Conservation (phyloP, 305 asterid genomes). For the Fraxinus sp. region DNA sequence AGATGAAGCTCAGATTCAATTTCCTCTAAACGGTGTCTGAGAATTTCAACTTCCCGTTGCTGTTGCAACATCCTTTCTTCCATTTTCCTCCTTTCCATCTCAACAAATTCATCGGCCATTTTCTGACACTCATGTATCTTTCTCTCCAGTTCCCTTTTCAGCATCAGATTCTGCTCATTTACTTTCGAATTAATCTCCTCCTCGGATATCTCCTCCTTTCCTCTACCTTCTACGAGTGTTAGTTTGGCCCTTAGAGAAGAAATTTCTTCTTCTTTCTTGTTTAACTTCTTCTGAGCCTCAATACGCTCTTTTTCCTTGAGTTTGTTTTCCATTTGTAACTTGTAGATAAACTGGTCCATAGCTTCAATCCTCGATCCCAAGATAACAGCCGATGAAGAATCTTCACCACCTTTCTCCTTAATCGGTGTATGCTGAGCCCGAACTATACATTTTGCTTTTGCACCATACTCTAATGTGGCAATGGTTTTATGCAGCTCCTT, state of each 20-base stretch:
- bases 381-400: conserved; percentile 64
- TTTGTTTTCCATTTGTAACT: conserved; percentile 75
- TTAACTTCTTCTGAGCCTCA: conserved; percentile 62
- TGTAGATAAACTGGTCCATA: conserved; percentile 77
- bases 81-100: conserved; percentile 80
- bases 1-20: conserved; percentile 56
- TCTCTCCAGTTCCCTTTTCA: conserved; percentile 57
- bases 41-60: conserved; percentile 70
- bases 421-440: conserved; percentile 76
- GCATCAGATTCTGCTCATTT: conserved; percentile 39
- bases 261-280: conserved; percentile 66
- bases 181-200: conserved; percentile 63
- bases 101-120: conserved; percentile 58
- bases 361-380: conserved; percentile 78
- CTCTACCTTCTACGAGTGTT: conserved; percentile 41
- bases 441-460: conserved; percentile 90
- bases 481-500: conserved; percentile 89
- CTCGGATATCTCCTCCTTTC: conserved; percentile 33
- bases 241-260: conserved; percentile 58
- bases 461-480: conserved; percentile 89
- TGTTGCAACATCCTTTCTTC: conserved; percentile 60
- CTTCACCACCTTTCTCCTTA: conserved; percentile 70
- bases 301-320: conserved; percentile 56
- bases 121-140: conserved; percentile 64
- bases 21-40: conserved; percentile 70